Conservation (phyloP, 1,284 basidiomycete genomes). For the Omphalotus olearius region DNA sequence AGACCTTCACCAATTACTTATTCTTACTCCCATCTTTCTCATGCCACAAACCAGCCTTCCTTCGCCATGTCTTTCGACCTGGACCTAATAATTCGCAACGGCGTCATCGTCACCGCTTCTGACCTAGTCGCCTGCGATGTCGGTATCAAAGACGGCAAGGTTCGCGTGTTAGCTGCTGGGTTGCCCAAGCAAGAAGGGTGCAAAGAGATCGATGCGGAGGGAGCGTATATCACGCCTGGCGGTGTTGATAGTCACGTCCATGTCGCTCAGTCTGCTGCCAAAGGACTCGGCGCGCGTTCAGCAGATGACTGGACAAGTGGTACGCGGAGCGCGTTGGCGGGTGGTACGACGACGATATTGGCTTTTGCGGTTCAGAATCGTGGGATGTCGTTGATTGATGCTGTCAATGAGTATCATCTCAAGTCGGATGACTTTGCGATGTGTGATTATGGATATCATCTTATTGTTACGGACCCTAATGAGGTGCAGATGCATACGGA, state of each 20-base stretch:
- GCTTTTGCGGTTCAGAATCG: constrained; percentile 19
- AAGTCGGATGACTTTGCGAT: constrained; percentile 17
- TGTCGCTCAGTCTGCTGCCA: constrained; percentile 10
- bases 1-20: not conserved
- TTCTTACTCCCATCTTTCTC: not conserved
- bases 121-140: constrained; percentile 19
- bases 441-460: constrained; percentile 21
- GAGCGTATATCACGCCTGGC: constrained; percentile 19
- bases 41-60: not conserved
- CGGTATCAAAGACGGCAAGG: constrained; percentile 18
- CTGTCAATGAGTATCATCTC: constrained; percentile 18
- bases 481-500: constrained; percentile 19
- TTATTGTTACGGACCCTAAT: constrained; percentile 20
- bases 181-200: constrained; percentile 11
- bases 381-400: constrained; percentile 6
- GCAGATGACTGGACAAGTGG: constrained; percentile 15
- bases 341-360: constrained; percentile 21
- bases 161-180: constrained; percentile 16
- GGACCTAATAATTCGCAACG: constrained; percentile 15
- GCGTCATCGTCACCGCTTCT: constrained; percentile 18
- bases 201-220: constrained; percentile 19
- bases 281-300: constrained; percentile 5
- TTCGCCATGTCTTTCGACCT: not conserved
- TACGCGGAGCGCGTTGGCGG: constrained; percentile 19
- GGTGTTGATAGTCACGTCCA: constrained; percentile 20